Conservation (phyloP, 106 monocot genomes). For the Chionographis japonica region DNA sequence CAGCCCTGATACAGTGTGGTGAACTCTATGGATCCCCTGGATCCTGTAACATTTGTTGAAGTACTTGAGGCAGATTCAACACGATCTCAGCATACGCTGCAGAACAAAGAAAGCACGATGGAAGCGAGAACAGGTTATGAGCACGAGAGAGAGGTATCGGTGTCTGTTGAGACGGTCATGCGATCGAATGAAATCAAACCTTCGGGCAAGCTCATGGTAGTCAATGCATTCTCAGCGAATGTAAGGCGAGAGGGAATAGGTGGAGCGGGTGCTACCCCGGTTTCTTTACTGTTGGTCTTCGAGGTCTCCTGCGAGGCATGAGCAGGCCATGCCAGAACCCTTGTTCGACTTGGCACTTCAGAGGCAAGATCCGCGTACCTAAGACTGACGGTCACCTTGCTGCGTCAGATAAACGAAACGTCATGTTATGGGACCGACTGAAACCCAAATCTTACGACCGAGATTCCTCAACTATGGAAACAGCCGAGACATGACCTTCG, state of each 20-base stretch:
- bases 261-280: conserved; percentile 25
- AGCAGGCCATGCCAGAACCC: conserved; percentile 87
- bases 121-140: background rate
- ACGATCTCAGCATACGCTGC: conserved; percentile 70
- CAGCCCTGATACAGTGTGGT: too few species aligned
- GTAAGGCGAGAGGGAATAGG: conserved; percentile 64
- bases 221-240: conserved; percentile 84
- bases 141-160: background rate
- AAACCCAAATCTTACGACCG: too few species aligned
- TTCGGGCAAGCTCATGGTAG: conserved; percentile 86
- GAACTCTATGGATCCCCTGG: conserved; percentile 1
- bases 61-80: conserved; percentile 41
- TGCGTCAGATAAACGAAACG: conserved; percentile 27
- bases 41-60: conserved; percentile 38
- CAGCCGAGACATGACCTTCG: too few species aligned
- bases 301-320: conserved; percentile 56
- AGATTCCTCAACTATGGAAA: too few species aligned
- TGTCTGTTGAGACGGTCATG: background rate
- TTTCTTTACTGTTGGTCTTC: conserved; percentile 25
- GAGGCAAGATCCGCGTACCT: conserved; percentile 78
- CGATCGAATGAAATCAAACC: conserved; percentile 27
- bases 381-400: conserved; percentile 92
- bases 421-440: too few species aligned
- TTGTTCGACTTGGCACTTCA: conserved; percentile 63
- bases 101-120: background rate